phyloP scores from a whole-genome alignment of 768 basidiomycete species.

The Naganishia vaughanmartiniae region DNA sequence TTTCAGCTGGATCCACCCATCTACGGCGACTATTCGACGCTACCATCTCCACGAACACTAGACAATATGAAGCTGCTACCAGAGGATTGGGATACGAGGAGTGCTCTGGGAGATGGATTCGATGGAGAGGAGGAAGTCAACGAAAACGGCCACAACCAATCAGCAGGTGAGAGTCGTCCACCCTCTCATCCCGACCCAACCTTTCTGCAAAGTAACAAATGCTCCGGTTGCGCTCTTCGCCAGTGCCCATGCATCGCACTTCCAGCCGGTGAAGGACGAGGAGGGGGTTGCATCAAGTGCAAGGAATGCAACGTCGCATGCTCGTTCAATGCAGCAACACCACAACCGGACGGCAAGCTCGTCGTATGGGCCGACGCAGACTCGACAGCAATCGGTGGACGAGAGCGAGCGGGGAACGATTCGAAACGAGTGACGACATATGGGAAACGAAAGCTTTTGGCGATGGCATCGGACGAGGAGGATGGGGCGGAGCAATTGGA shows the following conservation, averaged over 20 bases:
- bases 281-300: slow-evolving; percentile 22
- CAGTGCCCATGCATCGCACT: slow-evolving; percentile 15
- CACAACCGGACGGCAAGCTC: slow-evolving; percentile 5
- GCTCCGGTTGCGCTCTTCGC: slow-evolving; percentile 21
- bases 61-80: slow-evolving; percentile 18
- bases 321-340: slow-evolving; percentile 11
- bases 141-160: not conserved
- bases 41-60: slow-evolving; percentile 16
- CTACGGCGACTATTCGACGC: slow-evolving; percentile 11
- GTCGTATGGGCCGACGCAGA: slow-evolving; percentile 23
- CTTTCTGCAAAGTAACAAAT: slow-evolving; percentile 23
- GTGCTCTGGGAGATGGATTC: slow-evolving; percentile 15
- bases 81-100: slow-evolving; percentile 20
- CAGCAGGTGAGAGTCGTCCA: slow-evolving; percentile 1
- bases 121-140: slow-evolving; percentile 8
- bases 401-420: not conserved
- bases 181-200: slow-evolving; percentile 17
- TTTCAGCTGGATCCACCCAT: slow-evolving; percentile 17
- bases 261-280: slow-evolving; percentile 14
- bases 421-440: slow-evolving; percentile 2
- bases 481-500: not conserved
- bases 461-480: slow-evolving; percentile 10
- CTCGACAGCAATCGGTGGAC: slow-evolving; percentile 11
- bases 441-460: not conserved
- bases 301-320: slow-evolving; percentile 23